Evolutionary conservation across 352 stramenopile genomes (phyloP).

Genomic region (Blastocystis sp.): DNA sequence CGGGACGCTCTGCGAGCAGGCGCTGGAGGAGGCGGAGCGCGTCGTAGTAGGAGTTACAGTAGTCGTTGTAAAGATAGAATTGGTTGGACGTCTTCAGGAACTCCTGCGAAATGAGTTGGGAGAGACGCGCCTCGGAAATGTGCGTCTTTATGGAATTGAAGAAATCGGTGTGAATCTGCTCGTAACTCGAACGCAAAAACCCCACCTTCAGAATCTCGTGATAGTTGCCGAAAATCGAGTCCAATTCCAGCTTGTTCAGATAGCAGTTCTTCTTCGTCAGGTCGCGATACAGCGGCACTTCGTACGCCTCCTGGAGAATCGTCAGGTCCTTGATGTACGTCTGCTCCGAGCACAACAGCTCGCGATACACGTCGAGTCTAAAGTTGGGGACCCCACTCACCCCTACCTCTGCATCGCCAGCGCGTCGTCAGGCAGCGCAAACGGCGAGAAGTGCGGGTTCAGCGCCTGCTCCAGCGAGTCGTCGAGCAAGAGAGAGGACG

Average conservation of each 20-base stretch:
- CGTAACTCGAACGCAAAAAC: background rate
- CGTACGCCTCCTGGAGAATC: constrained; percentile 12
- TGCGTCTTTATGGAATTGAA: constrained; percentile 32
- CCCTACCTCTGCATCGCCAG: constrained; percentile 58
- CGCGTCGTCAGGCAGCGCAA: background rate
- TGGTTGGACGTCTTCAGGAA: constrained; percentile 51
- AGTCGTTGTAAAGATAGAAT: constrained; percentile 60
- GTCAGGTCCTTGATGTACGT: constrained; percentile 29
- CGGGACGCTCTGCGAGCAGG: constrained; percentile 3
- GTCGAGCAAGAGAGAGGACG: background rate
- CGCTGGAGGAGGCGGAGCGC: constrained; percentile 19
- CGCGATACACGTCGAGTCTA: constrained; percentile 52
- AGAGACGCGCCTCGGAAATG: constrained; percentile 16
- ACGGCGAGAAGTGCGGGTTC: background rate
- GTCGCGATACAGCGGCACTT: background rate
- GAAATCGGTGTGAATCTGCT: constrained; percentile 40
- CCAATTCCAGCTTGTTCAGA: constrained; percentile 10
- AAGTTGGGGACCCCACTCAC: no score
- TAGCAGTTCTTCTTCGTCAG: background rate
- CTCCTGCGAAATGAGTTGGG: constrained; percentile 38
- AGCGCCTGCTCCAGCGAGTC: constrained; percentile 19
- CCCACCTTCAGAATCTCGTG: constrained; percentile 10
- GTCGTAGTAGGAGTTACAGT: constrained; percentile 24
- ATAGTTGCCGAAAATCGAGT: constrained; percentile 41
- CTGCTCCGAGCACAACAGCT: constrained; percentile 26